These are phyloP conservation scores for Athelia sp. DNA, from an alignment of 1,284 basidiomycete genomes.

Conservation along the genomic window DNA sequence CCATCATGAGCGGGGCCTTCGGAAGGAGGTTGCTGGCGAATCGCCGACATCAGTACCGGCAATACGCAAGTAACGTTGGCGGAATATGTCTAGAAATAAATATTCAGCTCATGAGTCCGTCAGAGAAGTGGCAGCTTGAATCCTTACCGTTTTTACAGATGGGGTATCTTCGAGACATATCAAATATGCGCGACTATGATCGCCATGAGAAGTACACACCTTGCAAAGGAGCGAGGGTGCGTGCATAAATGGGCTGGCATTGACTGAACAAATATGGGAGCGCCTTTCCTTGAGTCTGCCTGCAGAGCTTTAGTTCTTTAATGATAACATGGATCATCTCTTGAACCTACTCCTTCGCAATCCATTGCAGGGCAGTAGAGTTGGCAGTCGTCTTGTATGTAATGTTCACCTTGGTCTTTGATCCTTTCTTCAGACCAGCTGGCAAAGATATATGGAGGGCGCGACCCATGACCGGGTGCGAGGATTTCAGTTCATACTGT, in stretches of 20 bases:
- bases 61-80: conserved; percentile 73
- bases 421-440: conserved; percentile 33
- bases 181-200: conserved; percentile 3
- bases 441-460: conserved; percentile 55
- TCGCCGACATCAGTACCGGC: conserved; percentile 83
- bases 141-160: conserved; percentile 65
- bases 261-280: conserved; percentile 93
- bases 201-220: conserved; percentile 31
- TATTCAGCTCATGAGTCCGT: conserved; percentile 14
- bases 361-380: conserved; percentile 91
- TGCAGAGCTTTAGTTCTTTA: conserved; percentile 20
- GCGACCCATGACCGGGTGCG: conserved; percentile 70
- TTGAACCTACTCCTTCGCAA: conserved; percentile 69
- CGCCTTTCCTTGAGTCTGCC: conserved; percentile 85
- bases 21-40: conserved; percentile 62
- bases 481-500: conserved; percentile 49
- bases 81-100: conserved; percentile 60
- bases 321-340: background rate
- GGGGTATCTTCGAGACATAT: conserved; percentile 46
- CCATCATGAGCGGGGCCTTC: conserved; percentile 55
- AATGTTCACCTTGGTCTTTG: conserved; percentile 52
- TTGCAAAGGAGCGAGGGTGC: conserved; percentile 78
- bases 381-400: conserved; percentile 72
- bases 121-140: background rate
- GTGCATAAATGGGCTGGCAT: conserved; percentile 89